These are phyloP conservation scores for Macrophomina tecta DNA, from an alignment of 2,329 filamentous ascomycete species.

Conservation along the genomic window DNA sequence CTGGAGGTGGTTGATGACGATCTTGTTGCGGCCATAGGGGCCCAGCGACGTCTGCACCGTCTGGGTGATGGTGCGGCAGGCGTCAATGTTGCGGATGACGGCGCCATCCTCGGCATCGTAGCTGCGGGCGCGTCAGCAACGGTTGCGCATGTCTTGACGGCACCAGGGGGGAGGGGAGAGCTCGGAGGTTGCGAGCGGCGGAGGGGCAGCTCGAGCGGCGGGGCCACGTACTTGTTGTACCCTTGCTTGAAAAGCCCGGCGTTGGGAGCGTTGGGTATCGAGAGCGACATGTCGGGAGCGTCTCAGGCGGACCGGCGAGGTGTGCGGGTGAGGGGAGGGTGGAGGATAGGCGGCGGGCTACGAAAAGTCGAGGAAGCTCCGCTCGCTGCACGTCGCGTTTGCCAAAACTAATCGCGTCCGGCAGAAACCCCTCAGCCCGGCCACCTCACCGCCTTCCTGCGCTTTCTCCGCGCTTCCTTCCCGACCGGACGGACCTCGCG, in stretches of 20 bases:
- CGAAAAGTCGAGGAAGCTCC: conserved; percentile 25
- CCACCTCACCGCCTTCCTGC: conserved; percentile 13
- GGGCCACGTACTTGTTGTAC: conserved; percentile 81
- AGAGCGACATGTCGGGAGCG: conserved; percentile 78
- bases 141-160: not conserved
- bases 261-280: conserved; percentile 93
- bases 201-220: conserved; percentile 31
- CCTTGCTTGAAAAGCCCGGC: conserved; percentile 92
- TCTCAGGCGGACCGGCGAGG: not conserved
- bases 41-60: conserved; percentile 97
- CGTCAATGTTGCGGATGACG: conserved; percentile 97
- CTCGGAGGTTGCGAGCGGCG: conserved; percentile 30
- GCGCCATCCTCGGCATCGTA: conserved; percentile 99
- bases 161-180: conserved; percentile 20
- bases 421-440: conserved; percentile 17
- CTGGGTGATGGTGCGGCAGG: conserved; percentile 91
- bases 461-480: not conserved
- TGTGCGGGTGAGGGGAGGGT: not conserved
- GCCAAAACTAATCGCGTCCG: conserved; percentile 24
- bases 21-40: conserved; percentile 98
- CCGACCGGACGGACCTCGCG: not conserved
- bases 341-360: conserved; percentile 2
- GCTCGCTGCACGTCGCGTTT: conserved; percentile 23
- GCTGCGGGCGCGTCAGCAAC: conserved; percentile 61
- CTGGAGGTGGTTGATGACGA: conserved; percentile 99